Evolutionary conservation across 2,329 filamentous ascomycete species (phyloP), one percentile per base, ranked within the genome.

Genomic region (Thielaviopsis musarum): DNA sequence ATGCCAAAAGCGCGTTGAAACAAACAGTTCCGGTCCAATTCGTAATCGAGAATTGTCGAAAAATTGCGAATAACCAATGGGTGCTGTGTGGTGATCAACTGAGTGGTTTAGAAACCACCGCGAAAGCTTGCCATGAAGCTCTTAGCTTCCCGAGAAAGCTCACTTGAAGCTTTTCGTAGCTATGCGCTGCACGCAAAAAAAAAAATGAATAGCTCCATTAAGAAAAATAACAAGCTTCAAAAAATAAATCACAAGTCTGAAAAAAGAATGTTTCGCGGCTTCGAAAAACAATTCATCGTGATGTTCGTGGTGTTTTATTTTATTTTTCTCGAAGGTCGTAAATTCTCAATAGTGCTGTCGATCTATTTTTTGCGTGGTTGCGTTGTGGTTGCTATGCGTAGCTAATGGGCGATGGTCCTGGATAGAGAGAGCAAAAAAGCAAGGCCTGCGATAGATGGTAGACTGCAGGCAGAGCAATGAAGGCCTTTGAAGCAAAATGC

Each of bases 351-450:
- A 15, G 24, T n/a, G 21, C 9, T n/a, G 52, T 28, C 26, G 52
- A 19, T n/a, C 28, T 53, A 26, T 28, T 28, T 19, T 22, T 12
- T 41, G 53, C 30, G 30, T 15, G 15, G 53, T 55, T 38, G 53
- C 53, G 53, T 34, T 55, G 38, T 13, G 10, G 38, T 12, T 45
- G 38, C 13, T 45, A 26, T 24, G 49, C 48, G 48, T 49, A 54
- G 52, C 52, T 54, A 54, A 48, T 34, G 52, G 53, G 49, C 22
- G 3, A 24, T 63, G 63, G 69, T 65, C 71, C 70, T 66, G 56
- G 65, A 59, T 26, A 24, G 41, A 19, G 22, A 58, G 56, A 54
- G 49, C 52, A 56, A 52, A 48, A 30, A 41, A 24, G 48, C 28
- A 54, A 55, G 56, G 52, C 41, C 52, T 52, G 26, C 48, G 38